phyloP scores from a whole-genome alignment of 352 stramenopile genomes.

The Aphanomyces euteiches region DNA sequence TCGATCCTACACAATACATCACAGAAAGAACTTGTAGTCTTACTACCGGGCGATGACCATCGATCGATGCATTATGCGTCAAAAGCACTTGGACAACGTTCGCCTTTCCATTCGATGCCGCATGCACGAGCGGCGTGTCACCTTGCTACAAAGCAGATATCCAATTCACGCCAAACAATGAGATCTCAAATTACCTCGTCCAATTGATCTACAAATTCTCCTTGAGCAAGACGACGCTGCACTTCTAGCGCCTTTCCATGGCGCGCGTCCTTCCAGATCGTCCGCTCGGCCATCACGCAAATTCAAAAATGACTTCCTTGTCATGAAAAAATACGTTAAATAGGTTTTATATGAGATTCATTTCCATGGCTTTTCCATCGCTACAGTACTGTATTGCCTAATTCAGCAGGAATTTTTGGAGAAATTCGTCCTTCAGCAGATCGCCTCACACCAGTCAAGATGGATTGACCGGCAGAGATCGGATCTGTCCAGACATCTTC shows the following conservation, averaged over 20 bases:
- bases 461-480: no score
- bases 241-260: constrained; percentile 27
- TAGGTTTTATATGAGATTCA: not conserved
- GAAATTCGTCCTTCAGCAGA: no score
- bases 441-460: no score
- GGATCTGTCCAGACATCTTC: no score
- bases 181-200: constrained; percentile 19
- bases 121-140: constrained; percentile 22
- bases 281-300: constrained; percentile 3
- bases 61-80: constrained; percentile 11
- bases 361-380: no score
- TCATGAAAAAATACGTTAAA: constrained; percentile 6
- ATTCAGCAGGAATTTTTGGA: no score
- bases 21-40: no score
- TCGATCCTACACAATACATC: constrained; percentile 7
- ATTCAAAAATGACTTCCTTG: not conserved
- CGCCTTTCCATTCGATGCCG: constrained; percentile 14
- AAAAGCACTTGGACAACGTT: constrained; percentile 22
- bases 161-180: not conserved
- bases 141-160: constrained; percentile 6
- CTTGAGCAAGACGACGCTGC: constrained; percentile 13
- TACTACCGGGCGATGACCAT: constrained; percentile 15
- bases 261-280: constrained; percentile 25
- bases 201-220: constrained; percentile 23
- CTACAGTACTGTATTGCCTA: no score